Conservation (phyloP, 2,329 filamentous ascomycete species). For the Epichloe glyceriae region DNA sequence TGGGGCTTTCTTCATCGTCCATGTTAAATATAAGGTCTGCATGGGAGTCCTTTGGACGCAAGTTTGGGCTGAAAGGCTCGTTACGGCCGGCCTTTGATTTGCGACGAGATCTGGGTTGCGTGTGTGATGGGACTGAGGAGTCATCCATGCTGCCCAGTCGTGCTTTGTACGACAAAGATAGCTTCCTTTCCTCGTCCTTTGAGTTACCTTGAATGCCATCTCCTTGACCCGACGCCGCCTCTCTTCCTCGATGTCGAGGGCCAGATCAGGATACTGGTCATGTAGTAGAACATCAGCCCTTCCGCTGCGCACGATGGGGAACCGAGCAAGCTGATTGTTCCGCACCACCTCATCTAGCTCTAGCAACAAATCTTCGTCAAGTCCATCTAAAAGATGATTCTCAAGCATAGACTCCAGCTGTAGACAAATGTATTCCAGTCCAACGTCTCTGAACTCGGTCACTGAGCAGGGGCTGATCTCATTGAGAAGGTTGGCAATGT, state of each 20-base stretch:
- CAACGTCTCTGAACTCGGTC: slow-evolving; percentile 74
- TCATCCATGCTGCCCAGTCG: slow-evolving; percentile 57
- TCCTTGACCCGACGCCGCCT: slow-evolving; percentile 59
- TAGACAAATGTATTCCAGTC: slow-evolving; percentile 80
- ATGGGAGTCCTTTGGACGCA: slow-evolving; percentile 55
- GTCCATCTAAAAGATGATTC: slow-evolving; percentile 71
- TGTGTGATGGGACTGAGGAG: slow-evolving; percentile 25
- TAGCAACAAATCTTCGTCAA: slow-evolving; percentile 70
- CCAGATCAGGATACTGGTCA: slow-evolving; percentile 50
- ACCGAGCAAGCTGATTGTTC: slow-evolving; percentile 66
- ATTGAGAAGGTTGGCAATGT: slow-evolving; percentile 75
- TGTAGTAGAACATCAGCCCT: slow-evolving; percentile 54
- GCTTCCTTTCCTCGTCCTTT: slow-evolving; percentile 50
- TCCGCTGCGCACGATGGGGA: slow-evolving; percentile 66
- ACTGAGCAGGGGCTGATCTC: slow-evolving; percentile 75
- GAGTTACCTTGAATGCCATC: slow-evolving; percentile 54
- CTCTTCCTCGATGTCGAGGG: slow-evolving; percentile 54
- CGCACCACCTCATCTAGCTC: slow-evolving; percentile 73
- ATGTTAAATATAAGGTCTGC: slow-evolving; percentile 85
- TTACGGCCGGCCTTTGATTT: slow-evolving; percentile 36
- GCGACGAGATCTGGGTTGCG: slow-evolving; percentile 31
- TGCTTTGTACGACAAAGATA: slow-evolving; percentile 46
- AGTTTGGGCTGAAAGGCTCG: slow-evolving; percentile 49
- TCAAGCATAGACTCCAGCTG: slow-evolving; percentile 88
- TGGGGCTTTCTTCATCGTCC: slow-evolving; percentile 57